Percentiles rank a stretch among this genome's conserved stretches.
These are phyloP conservation scores for Endothia cerciana DNA, from an alignment of 2,329 filamentous ascomycete species.

Conservation along the genomic window DNA sequence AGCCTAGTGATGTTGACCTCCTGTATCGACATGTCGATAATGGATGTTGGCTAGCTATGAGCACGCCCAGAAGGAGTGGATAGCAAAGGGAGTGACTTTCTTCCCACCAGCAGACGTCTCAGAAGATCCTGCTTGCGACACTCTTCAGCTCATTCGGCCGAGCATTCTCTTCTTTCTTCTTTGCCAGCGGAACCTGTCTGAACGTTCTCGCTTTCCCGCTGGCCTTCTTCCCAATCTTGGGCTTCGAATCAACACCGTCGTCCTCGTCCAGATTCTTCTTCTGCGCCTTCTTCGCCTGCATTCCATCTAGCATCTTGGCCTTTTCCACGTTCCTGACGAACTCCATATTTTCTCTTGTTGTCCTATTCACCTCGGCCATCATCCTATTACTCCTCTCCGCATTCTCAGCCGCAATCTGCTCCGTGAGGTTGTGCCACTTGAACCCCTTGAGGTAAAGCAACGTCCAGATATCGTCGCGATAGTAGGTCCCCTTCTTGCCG, in stretches of 20 bases:
- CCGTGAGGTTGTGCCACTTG: slow-evolving; percentile 77
- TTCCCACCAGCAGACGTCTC: slow-evolving; percentile 24
- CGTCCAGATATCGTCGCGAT: slow-evolving; percentile 87
- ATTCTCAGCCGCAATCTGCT: slow-evolving; percentile 81
- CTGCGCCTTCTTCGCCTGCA: slow-evolving; percentile 63
- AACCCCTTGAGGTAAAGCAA: slow-evolving; percentile 81
- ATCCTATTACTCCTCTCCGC: slow-evolving; percentile 77
- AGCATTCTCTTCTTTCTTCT: slow-evolving; percentile 48
- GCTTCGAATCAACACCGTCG: slow-evolving; percentile 34
- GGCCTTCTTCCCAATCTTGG: slow-evolving; percentile 11
- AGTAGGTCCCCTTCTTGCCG: slow-evolving; percentile 82
- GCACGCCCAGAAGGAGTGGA: neutral
- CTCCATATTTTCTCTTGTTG: slow-evolving; percentile 78
- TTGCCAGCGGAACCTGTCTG: slow-evolving; percentile 65
- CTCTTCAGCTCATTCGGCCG: slow-evolving; percentile 62
- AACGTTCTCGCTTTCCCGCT: slow-evolving; percentile 57
- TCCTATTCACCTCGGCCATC: slow-evolving; percentile 76
- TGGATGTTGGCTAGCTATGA: neutral
- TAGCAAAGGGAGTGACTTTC: neutral
- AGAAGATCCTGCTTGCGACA: slow-evolving; percentile 69
- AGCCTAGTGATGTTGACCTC: neutral
- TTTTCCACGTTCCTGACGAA: slow-evolving; percentile 80
- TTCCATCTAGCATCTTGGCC: slow-evolving; percentile 78
- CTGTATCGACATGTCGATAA: neutral
- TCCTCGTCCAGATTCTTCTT: slow-evolving; percentile 45